Base-by-base conservation (phyloP, 805 yeast genomes). In the Saccharomycopsis fodiens region DNA sequence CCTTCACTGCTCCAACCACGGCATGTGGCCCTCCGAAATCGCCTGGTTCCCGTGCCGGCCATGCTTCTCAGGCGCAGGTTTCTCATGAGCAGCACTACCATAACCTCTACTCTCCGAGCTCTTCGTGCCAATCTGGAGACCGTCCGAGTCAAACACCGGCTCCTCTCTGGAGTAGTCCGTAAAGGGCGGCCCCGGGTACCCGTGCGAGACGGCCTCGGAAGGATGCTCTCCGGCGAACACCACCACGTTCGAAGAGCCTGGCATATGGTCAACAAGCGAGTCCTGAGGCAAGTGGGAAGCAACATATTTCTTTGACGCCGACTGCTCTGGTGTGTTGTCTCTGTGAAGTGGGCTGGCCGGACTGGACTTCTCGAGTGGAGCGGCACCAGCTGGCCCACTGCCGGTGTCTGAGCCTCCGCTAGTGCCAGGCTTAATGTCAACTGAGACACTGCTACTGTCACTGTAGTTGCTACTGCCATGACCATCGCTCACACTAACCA, bases 131-230 rank as follows among this genome's bases (percentile, higher is more conserved):
- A 27, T 45, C 29, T 22, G 19, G 10, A 35, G 20, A 29, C 38
- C 45, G 23, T 41, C 31, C 10, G 35, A 19, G n/a, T 39, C 50
- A 35, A 41, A 46, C 3, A 38, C 41, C 37, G 27, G 50, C 16
- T 38, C 29, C 21, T 27, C 12, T 44, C 45, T 41, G 23, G 41
- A 40, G 44, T 48, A 13, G 45, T 51, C 30, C 22, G 47, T 42
- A 3, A n/a, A 20, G n/a, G 21, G 39, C 2, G 48, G 48, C 36
- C 45, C 48, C 13, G 51, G 48, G 20, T 25, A 35, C 13, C 42
- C 32, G 17, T 47, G 17, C 8, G 50, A 42, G 4, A 42, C 45
- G 3, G 48, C 35, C 20, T 13, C 5, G 23, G 16, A 21, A 13
- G 39, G 45, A n/a, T 34, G n/a, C n/a, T n/a, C n/a, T n/a, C n/a